Evolutionary conservation across 2,329 filamentous ascomycete species (phyloP), one percentile per base, ranked within the genome.

Genomic region (Fusarium denticulatum): DNA sequence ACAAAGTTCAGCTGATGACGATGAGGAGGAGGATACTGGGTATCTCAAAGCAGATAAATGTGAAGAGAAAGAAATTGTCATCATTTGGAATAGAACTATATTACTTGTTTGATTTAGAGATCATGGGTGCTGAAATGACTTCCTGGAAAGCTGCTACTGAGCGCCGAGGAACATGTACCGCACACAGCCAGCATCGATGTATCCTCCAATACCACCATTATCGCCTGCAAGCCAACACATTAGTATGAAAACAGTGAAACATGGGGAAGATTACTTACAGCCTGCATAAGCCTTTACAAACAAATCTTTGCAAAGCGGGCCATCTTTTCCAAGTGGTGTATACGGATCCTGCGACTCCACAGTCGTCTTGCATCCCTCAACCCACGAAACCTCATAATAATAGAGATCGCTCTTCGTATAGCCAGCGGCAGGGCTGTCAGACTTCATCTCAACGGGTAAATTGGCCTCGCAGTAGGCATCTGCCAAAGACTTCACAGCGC

Each of bases 281-380:
- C 34, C 18, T 26, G 36, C 24, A 32, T 34, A 63, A 6, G 60
- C 60, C 6, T 47, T 63, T 3, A 49, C n/a, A 34, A 63, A 63
- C 4, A 63, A 6, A 28, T 63, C 36, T 26, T 36, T 40, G 28
- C 60, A 63, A 28, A n/a, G 43, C n/a, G 53, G 55, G 2, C 42
- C 55, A n/a, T 40, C 28, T 3, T 34, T 39, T 13, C 60, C 60
- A 0, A 60, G 14, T 0, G 60, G 60, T 3, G 11, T 28, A 24
- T 60, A 40, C 1, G 55, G 55, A 18, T 63, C 60, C 12, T 63
- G 60, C 1, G 22, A 39, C 22, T 60, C 53, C 7, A 63, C 53
- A 16, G 42, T 63, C 6, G 53, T 60, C 15, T 47, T 63, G 3
- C 53, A 63, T 14, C 60, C 60, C 7, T 63, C 60, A 46, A 60